These are phyloP conservation scores for Vicia faba DNA, from an alignment of 306 rosid genomes.

Conservation along the genomic window DNA sequence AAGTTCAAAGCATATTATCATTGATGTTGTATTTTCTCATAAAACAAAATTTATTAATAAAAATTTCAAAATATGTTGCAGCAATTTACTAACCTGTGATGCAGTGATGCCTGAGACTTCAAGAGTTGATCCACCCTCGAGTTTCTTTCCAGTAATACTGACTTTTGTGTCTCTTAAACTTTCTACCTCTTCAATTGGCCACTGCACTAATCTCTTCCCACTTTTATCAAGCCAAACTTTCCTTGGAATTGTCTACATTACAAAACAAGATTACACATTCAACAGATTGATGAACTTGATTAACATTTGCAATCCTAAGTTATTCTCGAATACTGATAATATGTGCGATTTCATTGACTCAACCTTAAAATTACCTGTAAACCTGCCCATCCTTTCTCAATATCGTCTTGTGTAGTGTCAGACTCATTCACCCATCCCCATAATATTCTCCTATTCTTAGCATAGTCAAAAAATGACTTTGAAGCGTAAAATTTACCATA, in stretches of 20 bases:
- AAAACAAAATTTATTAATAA: neutral
- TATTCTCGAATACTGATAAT: neutral
- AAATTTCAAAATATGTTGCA: neutral
- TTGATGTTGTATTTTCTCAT: neutral
- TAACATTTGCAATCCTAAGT: neutral
- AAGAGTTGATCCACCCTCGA: conserved; percentile 44
- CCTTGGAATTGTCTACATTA: conserved; percentile 61
- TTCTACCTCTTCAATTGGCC: conserved; percentile 68
- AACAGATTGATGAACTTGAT: neutral
- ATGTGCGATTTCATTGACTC: neutral
- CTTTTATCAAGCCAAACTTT: conserved; percentile 54
- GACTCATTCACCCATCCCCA: conserved; percentile 57
- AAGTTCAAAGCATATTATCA: neutral
- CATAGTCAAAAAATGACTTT: conserved; percentile 54
- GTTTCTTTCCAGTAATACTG: conserved; percentile 38
- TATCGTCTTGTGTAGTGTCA: conserved; percentile 47
- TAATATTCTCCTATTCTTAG: conserved; percentile 54
- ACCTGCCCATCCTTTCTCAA: conserved; percentile 74
- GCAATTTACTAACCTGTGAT: conserved; percentile 55
- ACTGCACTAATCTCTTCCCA: conserved; percentile 54
- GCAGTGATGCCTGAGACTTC: conserved; percentile 60
- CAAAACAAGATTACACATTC: conserved; percentile 13
- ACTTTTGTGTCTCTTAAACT: conserved; percentile 43
- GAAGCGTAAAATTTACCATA: conserved; percentile 66
- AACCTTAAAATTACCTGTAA: conserved; percentile 53